Percentiles rank a stretch among this genome's conserved stretches.
Evolutionary conservation across 179 eudicot genomes (phyloP).

Genomic region (Carnegiea gigantea): DNA sequence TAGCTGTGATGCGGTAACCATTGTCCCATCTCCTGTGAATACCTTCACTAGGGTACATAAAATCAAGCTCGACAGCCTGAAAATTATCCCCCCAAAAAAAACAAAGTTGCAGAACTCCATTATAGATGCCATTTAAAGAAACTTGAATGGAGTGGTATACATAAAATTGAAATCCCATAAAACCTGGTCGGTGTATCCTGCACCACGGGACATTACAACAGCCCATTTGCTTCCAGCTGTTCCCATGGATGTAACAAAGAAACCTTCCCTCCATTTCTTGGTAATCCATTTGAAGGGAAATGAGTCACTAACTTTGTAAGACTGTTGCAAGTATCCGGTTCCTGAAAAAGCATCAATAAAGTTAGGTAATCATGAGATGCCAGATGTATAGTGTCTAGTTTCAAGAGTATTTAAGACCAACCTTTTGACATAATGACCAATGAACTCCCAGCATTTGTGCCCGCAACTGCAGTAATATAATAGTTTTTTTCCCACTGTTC

Average conservation of each 20-base stretch:
- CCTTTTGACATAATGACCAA: constrained; percentile 71
- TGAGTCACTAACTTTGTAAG: constrained; percentile 62
- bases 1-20: constrained; percentile 57
- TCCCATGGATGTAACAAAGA: constrained; percentile 60
- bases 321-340: constrained; percentile 51
- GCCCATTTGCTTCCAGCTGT: constrained; percentile 65
- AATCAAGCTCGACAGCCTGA: constrained; percentile 71
- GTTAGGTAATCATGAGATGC: not conserved
- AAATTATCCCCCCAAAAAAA: not conserved
- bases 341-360: constrained; percentile 31
- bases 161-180: not conserved
- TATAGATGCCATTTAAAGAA: not conserved
- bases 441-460: constrained; percentile 46
- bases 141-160: not conserved
- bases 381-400: not conserved
- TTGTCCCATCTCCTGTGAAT: constrained; percentile 63
- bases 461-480: constrained; percentile 59
- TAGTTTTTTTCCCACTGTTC: constrained; percentile 64
- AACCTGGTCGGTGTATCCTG: constrained; percentile 53
- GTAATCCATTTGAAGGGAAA: constrained; percentile 68
- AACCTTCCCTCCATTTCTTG: constrained; percentile 75
- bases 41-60: constrained; percentile 74
- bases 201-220: constrained; percentile 58
- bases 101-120: not conserved
- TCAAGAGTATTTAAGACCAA: constrained; percentile 14